Conservation (phyloP, 306 rosid species). For the Pyrus communis region DNA sequence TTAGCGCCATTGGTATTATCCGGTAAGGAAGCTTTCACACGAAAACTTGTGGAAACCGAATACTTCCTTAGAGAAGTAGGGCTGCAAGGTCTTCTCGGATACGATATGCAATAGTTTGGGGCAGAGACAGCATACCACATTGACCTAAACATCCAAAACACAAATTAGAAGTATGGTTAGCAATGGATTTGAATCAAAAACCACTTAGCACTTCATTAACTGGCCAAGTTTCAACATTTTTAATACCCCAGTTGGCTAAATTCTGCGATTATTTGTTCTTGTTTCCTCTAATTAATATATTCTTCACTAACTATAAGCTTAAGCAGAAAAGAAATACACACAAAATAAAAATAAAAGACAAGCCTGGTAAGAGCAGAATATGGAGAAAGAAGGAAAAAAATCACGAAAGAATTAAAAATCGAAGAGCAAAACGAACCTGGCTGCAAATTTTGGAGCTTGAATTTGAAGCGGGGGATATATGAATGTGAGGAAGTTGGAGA, state of each 20-base stretch:
- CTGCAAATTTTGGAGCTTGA: not conserved
- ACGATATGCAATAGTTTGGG: slow-evolving; percentile 33
- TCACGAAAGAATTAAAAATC: not conserved
- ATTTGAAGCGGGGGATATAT: not conserved
- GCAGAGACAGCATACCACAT: slow-evolving; percentile 53
- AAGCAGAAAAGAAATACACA: not conserved
- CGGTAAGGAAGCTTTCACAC: slow-evolving; percentile 47
- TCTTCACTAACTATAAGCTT: not conserved
- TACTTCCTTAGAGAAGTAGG: slow-evolving; percentile 12
- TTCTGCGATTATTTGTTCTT: not conserved
- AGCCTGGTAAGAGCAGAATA: not conserved
- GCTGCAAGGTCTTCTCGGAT: slow-evolving; percentile 25
- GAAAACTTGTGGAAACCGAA: slow-evolving; percentile 27
- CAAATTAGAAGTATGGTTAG: not conserved
- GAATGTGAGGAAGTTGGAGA: not conserved
- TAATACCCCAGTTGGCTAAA: not conserved
- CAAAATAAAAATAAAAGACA: not conserved
- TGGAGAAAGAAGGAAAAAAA: not conserved
- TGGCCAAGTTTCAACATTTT: not conserved
- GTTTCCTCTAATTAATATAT: not conserved
- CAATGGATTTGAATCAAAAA: not conserved
- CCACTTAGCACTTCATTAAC: not conserved
- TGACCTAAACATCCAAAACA: slow-evolving; percentile 30
- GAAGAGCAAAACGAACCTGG: not conserved
- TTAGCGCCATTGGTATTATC: slow-evolving; percentile 32